These are phyloP conservation scores for Ensete ventricosum DNA, from an alignment of 176 grass and related monocot species.

Conservation along the genomic window DNA sequence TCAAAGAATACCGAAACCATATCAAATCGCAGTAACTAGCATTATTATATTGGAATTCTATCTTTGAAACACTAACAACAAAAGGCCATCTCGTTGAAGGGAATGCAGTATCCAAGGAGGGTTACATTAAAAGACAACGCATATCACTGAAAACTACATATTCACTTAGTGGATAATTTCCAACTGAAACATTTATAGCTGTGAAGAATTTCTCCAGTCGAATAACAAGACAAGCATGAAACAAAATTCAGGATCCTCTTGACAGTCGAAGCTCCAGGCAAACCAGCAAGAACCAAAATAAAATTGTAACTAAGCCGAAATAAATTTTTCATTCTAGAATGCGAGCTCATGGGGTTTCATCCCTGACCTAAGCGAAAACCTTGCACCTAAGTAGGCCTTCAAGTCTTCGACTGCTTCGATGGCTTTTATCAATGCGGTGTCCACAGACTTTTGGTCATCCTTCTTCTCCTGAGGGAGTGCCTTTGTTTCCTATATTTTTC, in stretches of 20 bases:
- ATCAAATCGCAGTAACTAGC: too few species aligned
- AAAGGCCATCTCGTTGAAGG: too few species aligned
- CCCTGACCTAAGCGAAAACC: slow-evolving; percentile 11
- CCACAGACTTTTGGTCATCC: slow-evolving; percentile 1
- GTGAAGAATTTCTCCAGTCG: not conserved
- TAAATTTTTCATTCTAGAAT: not conserved
- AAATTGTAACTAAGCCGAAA: not conserved
- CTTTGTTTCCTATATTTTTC: slow-evolving; percentile 3
- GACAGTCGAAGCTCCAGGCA: not conserved
- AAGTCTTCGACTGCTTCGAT: slow-evolving; percentile 3
- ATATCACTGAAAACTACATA: too few species aligned
- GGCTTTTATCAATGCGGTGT: not conserved
- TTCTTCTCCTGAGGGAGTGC: slow-evolving; percentile 8
- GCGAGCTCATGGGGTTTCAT: slow-evolving; percentile 11
- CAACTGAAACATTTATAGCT: too few species aligned
- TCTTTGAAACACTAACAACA: too few species aligned
- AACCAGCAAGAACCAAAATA: not conserved
- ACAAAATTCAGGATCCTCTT: not conserved
- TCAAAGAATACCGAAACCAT: too few species aligned
- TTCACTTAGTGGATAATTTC: too few species aligned
- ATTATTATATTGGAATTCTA: too few species aligned
- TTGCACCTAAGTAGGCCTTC: slow-evolving; percentile 7
- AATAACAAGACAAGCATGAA: not conserved
- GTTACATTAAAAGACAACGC: too few species aligned
- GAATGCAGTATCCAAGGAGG: too few species aligned